Evolutionary conservation across 2,329 filamentous ascomycete species (phyloP).

Genomic region (Aspergillus candidus): DNA sequence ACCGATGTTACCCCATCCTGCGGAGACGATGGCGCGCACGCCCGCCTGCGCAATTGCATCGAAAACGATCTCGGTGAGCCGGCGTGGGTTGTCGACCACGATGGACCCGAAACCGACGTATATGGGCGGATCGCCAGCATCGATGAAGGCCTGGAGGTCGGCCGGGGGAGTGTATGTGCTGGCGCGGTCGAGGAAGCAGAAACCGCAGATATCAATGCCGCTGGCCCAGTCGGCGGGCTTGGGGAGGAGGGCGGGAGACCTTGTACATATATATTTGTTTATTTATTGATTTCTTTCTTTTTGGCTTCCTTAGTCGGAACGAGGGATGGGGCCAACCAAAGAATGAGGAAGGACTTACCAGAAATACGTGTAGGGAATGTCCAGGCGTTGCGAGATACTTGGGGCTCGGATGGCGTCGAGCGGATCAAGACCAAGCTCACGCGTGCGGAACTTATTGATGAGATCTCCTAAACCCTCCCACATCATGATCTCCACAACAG

Average conservation of each 20-base stretch:
- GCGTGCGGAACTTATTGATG: conserved; percentile 78
- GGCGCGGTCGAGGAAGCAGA: conserved; percentile 66
- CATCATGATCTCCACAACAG: conserved; percentile 82
- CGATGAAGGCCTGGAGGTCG: conserved; percentile 61
- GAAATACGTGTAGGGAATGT: conserved; percentile 82
- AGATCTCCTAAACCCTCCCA: conserved; percentile 90
- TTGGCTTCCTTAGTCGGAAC: too few species aligned
- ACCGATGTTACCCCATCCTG: conserved; percentile 82
- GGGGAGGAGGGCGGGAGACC: conserved; percentile 68
- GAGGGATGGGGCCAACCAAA: background rate
- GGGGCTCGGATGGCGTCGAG: conserved; percentile 79
- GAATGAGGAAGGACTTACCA: conserved; percentile 48
- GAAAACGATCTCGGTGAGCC: conserved; percentile 65
- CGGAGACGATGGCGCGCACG: conserved; percentile 73
- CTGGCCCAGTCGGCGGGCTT: conserved; percentile 71
- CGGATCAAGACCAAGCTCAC: conserved; percentile 66
- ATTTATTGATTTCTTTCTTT: conserved; percentile 4
- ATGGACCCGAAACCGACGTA: conserved; percentile 83
- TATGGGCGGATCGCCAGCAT: conserved; percentile 63
- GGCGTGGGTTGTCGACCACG: conserved; percentile 69
- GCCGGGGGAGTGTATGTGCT: conserved; percentile 60
- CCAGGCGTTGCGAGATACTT: conserved; percentile 67
- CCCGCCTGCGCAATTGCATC: conserved; percentile 62
- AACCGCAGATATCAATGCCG: conserved; percentile 68
- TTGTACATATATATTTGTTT: conserved; percentile 11